These are phyloP conservation scores for Camillea tinctor DNA, from an alignment of 2,329 filamentous ascomycete species.

Conservation along the genomic window DNA sequence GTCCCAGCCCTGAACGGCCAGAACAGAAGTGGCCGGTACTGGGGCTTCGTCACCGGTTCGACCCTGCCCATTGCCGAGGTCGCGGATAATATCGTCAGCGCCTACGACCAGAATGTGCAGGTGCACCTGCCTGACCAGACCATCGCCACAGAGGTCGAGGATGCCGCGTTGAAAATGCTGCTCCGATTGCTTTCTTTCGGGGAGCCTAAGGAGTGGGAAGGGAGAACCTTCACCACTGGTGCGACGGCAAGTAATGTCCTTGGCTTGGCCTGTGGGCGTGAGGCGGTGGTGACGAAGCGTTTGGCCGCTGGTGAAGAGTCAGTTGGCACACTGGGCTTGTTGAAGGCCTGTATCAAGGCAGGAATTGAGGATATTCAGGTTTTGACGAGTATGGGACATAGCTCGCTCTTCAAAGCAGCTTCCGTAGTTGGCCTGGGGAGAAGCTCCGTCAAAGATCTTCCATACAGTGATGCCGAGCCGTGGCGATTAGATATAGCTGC, in stretches of 20 bases:
- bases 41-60: conserved; percentile 86
- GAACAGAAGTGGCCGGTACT: conserved; percentile 68
- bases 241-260: conserved; percentile 79
- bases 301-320: conserved; percentile 35
- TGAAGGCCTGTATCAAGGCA: conserved; percentile 62
- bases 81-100: conserved; percentile 80
- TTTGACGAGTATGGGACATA: conserved; percentile 79
- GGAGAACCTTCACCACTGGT: conserved; percentile 56
- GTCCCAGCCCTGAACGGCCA: conserved; percentile 64
- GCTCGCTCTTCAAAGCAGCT: conserved; percentile 80
- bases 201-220: conserved; percentile 58
- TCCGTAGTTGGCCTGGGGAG: conserved; percentile 78
- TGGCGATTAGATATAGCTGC: conserved; percentile 69
- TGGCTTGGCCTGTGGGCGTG: conserved; percentile 65
- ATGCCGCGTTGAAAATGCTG: conserved; percentile 67
- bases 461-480: conserved; percentile 49
- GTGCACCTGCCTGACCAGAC: conserved; percentile 79
- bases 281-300: conserved; percentile 53
- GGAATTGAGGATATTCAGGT: conserved; percentile 70
- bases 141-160: conserved; percentile 74
- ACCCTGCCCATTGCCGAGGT: conserved; percentile 74
- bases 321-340: conserved; percentile 69
- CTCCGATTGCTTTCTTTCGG: conserved; percentile 64
- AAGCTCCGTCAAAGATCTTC: conserved; percentile 62
- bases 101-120: conserved; percentile 78